Evolutionary conservation across 257 asterid species (phyloP).

Genomic region (Nicotiana otophora): DNA sequence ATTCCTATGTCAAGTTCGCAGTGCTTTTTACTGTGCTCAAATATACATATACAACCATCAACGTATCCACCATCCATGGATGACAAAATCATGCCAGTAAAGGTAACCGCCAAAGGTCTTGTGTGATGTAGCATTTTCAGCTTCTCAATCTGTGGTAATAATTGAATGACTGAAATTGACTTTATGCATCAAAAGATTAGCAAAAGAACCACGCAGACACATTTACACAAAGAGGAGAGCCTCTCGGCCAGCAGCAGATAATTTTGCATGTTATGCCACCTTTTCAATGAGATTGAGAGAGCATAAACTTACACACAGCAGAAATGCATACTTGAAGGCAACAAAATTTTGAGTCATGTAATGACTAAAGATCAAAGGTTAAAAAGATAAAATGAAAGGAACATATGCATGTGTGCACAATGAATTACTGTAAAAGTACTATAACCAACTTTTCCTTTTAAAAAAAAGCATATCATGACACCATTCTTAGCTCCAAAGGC

Average conservation of each 20-base stretch:
- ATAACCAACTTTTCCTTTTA: background rate
- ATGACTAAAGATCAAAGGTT: background rate
- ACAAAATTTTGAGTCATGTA: background rate
- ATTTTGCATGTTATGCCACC: background rate
- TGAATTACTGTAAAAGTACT: background rate
- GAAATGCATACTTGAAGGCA: background rate
- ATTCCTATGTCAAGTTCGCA: slow-evolving; percentile 63
- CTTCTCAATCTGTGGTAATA: slow-evolving; percentile 58
- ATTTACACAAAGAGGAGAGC: background rate
- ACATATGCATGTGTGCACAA: background rate
- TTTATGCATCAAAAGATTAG: background rate
- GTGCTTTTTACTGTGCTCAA: slow-evolving; percentile 52
- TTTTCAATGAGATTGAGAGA: background rate
- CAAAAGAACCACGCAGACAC: background rate
- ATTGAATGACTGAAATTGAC: background rate
- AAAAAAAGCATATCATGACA: background rate
- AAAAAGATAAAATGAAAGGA: background rate
- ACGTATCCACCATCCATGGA: slow-evolving; percentile 82
- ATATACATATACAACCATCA: slow-evolving; percentile 56
- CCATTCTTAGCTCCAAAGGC: background rate
- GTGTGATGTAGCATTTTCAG: slow-evolving; percentile 37
- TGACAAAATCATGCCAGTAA: slow-evolving; percentile 78
- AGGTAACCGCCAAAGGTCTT: slow-evolving; percentile 67
- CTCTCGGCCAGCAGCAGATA: background rate
- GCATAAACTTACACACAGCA: background rate